Conservation (phyloP, 176 grass and related monocot species). For the Zoysia japonica region DNA sequence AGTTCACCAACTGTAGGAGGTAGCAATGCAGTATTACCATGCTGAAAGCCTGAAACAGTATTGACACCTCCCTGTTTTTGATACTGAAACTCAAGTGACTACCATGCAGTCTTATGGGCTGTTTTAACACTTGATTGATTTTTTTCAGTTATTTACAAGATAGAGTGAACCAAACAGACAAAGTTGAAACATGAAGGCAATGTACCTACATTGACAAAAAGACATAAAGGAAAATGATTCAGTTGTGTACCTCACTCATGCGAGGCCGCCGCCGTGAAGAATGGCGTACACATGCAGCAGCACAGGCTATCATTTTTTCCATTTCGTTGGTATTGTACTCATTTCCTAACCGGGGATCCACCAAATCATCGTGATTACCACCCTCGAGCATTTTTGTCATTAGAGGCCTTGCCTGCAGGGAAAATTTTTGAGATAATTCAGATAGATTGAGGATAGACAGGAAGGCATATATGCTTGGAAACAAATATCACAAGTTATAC, state of each 20-base stretch:
- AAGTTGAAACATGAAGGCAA: background rate
- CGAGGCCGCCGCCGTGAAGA: slow-evolving; percentile 64
- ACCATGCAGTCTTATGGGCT: background rate
- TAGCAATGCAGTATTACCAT: background rate
- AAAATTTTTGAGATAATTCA: background rate
- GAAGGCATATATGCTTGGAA: background rate
- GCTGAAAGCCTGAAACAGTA: background rate
- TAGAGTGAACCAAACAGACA: background rate
- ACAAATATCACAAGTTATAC: background rate
- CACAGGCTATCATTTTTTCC: slow-evolving; percentile 86
- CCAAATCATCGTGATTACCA: slow-evolving; percentile 66
- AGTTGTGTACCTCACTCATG: slow-evolving; percentile 74
- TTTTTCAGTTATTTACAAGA: background rate
- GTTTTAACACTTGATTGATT: background rate
- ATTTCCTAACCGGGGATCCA: slow-evolving; percentile 62
- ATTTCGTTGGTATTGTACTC: slow-evolving; percentile 77
- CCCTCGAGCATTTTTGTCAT: slow-evolving; percentile 64
- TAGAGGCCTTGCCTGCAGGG: slow-evolving; percentile 79
- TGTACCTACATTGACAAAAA: background rate
- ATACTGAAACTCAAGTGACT: background rate
- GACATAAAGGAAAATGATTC: background rate
- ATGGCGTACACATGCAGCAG: slow-evolving; percentile 89
- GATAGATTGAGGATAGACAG: background rate
- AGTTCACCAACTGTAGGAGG: background rate
- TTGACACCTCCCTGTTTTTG: background rate